Conservation (phyloP, 768 basidiomycete species). For the Mycena polygramma region DNA sequence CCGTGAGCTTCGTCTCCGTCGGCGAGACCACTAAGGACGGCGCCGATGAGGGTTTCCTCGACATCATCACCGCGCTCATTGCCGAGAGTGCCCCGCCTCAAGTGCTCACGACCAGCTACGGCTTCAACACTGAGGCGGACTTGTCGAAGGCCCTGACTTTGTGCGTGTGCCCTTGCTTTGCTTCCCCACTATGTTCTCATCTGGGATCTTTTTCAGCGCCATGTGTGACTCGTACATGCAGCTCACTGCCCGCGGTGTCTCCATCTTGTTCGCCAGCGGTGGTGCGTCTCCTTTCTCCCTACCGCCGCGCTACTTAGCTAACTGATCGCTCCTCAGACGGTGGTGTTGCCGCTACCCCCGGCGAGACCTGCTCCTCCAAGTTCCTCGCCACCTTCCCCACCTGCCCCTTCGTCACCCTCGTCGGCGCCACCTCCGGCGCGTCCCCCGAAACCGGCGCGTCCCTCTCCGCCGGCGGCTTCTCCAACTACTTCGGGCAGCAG, state of each 20-base stretch:
- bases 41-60: conserved; percentile 35
- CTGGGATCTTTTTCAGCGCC: conserved; percentile 15
- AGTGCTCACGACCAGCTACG: conserved; percentile 64
- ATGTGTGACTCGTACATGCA: conserved; percentile 39
- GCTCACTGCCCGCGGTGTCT: conserved; percentile 64
- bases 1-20: conserved; percentile 43
- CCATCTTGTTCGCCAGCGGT: conserved; percentile 62
- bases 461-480: conserved; percentile 68
- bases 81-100: conserved; percentile 48
- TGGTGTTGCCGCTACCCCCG: conserved; percentile 54
- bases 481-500: conserved; percentile 53
- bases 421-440: conserved; percentile 58
- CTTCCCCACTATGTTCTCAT: background rate
- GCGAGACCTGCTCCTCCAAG: conserved; percentile 48
- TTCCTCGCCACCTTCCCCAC: conserved; percentile 59
- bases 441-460: conserved; percentile 51
- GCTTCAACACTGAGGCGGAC: conserved; percentile 60
- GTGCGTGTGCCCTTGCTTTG: conserved; percentile 1
- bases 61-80: conserved; percentile 36
- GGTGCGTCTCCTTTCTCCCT: background rate
- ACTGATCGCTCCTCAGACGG: conserved; percentile 6
- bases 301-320: too few species aligned
- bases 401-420: conserved; percentile 51
- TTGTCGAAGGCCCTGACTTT: conserved; percentile 34
- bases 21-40: conserved; percentile 34